A percentile compares a stretch with the other conserved stretches of the same genome.
phyloP scores from a whole-genome alignment of 352 stramenopile genomes.

The Pythium sp. region DNA sequence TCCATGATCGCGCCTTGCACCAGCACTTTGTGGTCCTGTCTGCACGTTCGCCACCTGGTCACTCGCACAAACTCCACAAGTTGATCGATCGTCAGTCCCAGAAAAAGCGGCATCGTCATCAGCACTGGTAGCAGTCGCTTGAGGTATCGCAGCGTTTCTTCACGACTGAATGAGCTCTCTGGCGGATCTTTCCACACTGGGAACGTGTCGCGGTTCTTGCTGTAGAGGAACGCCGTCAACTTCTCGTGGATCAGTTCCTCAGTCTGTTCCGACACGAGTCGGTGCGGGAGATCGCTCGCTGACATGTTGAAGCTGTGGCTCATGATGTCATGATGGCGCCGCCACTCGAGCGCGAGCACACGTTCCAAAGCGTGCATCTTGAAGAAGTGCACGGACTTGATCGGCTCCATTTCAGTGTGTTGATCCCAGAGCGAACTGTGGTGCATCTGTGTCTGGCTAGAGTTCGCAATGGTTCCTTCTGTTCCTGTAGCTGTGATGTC shows the following conservation, averaged over 20 bases:
- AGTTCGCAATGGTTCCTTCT: not conserved
- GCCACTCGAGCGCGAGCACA: slow-evolving; percentile 29
- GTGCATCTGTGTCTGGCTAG: not conserved
- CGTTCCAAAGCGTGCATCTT: slow-evolving; percentile 60
- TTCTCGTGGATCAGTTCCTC: slow-evolving; percentile 46
- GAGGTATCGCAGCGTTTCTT: slow-evolving; percentile 52
- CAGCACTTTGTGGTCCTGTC: slow-evolving; percentile 23
- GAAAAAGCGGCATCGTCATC: slow-evolving; percentile 28
- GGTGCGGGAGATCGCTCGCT: not conserved
- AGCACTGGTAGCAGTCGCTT: slow-evolving; percentile 31
- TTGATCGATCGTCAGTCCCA: slow-evolving; percentile 43
- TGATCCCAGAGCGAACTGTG: slow-evolving; percentile 13
- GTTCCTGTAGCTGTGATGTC: not conserved
- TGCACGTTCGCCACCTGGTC: slow-evolving; percentile 32
- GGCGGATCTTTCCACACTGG: slow-evolving; percentile 52
- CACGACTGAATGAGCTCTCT: slow-evolving; percentile 29
- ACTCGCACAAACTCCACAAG: slow-evolving; percentile 45
- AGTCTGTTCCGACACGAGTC: slow-evolving; percentile 6
- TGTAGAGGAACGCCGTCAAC: slow-evolving; percentile 54
- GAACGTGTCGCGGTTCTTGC: slow-evolving; percentile 50
- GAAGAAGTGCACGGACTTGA: slow-evolving; percentile 47
- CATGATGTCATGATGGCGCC: not conserved
- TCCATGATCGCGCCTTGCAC: slow-evolving; percentile 31
- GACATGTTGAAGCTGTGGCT: not conserved
- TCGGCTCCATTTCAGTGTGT: slow-evolving; percentile 21